Base-by-base conservation (phyloP, 2,329 filamentous ascomycete genomes). In the Calonectria naviculata region DNA sequence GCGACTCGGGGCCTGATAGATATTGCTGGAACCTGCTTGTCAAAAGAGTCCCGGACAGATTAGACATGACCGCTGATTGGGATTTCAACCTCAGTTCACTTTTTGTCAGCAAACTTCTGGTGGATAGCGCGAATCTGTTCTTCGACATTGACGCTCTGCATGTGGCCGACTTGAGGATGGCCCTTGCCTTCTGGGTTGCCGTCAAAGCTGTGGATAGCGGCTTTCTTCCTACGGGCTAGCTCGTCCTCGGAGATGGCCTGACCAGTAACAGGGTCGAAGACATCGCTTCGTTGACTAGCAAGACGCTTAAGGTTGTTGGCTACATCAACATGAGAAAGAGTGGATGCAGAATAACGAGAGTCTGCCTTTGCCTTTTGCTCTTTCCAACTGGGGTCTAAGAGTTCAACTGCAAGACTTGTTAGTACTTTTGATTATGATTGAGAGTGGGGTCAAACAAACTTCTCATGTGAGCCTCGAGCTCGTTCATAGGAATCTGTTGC, bases 291-390 rank as follows among this genome's bases (percentile, higher is more conserved):
- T 82, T 97, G 94, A 75, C 94, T 95, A 28, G 95, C 95, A 63
- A 98, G 88, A n/a, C 96, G 93, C 87, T 98, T 98, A 73, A 98
- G 89, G 81, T 98, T 98, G 82, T 95, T 95, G 63, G 95, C 95
- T 54, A 97, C 95, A 77, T 98, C 96, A 38, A 89, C 91, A 4
- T 94, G 96, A 1, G 93, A 94, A 12, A 98, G 85, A 78, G 97
- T 98, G 12, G 95, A 97, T 0, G 94, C 95, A 1, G 94, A 91
- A 74, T 93, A 94, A 73, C 96, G 93, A 15, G 93, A 91, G 54
- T 98, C 95, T 19, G 94, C 92, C 82, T 97, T 97, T 69, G 94
- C 93, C 76, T 95, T 95, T 82, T 98, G 95, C 81, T 98, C 95
- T 82, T 97, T 97, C 95, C 96, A 98, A 70, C 93, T 91, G 0